Base-by-base conservation (phyloP, 1,284 basidiomycete species). In the Chalciporus sp. region DNA sequence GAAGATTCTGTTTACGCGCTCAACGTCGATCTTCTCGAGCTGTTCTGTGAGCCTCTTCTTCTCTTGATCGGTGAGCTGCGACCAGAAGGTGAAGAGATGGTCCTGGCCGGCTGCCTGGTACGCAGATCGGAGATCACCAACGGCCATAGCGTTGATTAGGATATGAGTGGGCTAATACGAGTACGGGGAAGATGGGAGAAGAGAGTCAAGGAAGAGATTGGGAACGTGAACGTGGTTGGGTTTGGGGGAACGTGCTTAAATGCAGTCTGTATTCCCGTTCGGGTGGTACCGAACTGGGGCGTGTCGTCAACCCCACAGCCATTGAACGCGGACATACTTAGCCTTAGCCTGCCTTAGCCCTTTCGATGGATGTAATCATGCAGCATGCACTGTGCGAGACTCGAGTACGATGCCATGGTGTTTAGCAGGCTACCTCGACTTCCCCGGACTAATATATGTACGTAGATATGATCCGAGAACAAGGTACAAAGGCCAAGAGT, bases 1-100 rank as follows among this genome's bases (percentile, higher is more conserved):
- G 82, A 87, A 96, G 62, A 98, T 86, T 60, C 84, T 82, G 78
- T 98, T 98, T 58, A 99, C 92, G 62, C 95, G 91, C 58, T 88
- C 81, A 58, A 97, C 88, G 71, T 99, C 89, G 68, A 99, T 88
- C 11, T 78, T 74, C 41, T 84, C 78, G 64, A 98, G 88, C 75
- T 98, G 96, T 40, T 74, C 66, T 51, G 83, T 72, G 45, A 99
- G 81, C 12, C 80, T 64, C 8, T 72, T 69, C 65, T 88, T 91
- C 66, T 96, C 86, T 7, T 76, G 53, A 7, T 83, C 73, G 43
- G 84, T 75, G 57, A 98, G 86, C 49, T 79, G 75, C 58, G 86
- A 78, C 88, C 88, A 98, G 79, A 95, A 97, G 35, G 85, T 78
- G 71, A 98, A 84, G 66, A 98, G 83, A 69, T 99, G 95, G 53